Evolutionary conservation across 805 yeast species (phyloP).

Genomic region (Monosporozyma unispora): DNA sequence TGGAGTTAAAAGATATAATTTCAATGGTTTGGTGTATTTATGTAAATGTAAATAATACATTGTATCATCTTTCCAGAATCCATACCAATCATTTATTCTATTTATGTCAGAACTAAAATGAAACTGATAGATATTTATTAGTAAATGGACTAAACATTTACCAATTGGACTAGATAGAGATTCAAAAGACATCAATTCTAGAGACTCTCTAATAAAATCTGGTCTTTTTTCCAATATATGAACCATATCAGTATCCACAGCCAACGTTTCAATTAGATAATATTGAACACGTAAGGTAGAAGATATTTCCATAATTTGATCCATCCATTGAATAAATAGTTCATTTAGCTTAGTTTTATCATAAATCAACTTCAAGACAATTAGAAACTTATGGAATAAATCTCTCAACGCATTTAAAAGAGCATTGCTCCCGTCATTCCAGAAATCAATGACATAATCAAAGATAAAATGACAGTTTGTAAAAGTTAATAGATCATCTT

Average conservation of each 20-base stretch:
- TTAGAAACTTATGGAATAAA: conserved; percentile 45
- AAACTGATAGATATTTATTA: conserved; percentile 30
- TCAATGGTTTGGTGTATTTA: conserved; percentile 38
- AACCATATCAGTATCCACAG: conserved; percentile 38
- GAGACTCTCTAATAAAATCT: conserved; percentile 37
- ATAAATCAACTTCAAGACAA: conserved; percentile 29
- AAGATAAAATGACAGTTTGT: conserved; percentile 32
- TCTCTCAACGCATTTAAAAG: conserved; percentile 60
- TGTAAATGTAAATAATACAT: conserved; percentile 28
- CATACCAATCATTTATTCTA: conserved; percentile 35
- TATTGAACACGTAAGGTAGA: conserved; percentile 51
- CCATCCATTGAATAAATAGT: conserved; percentile 39
- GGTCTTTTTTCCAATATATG: conserved; percentile 38
- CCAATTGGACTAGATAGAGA: conserved; percentile 60
- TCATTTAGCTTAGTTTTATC: conserved; percentile 12
- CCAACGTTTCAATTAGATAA: conserved; percentile 48
- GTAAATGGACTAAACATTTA: conserved; percentile 41
- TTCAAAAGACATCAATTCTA: conserved; percentile 42
- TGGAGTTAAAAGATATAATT: conserved; percentile 52
- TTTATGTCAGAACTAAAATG: conserved; percentile 14
- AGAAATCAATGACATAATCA: conserved; percentile 52
- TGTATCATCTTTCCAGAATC: conserved; percentile 41
- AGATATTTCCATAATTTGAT: conserved; percentile 36
- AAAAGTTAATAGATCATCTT: conserved; percentile 5
- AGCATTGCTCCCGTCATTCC: conserved; percentile 65